A percentile compares a stretch with the other conserved stretches of the same genome.
Evolutionary conservation across 148 eudicot species (phyloP).

Genomic region (Suaeda aralocaspica): DNA sequence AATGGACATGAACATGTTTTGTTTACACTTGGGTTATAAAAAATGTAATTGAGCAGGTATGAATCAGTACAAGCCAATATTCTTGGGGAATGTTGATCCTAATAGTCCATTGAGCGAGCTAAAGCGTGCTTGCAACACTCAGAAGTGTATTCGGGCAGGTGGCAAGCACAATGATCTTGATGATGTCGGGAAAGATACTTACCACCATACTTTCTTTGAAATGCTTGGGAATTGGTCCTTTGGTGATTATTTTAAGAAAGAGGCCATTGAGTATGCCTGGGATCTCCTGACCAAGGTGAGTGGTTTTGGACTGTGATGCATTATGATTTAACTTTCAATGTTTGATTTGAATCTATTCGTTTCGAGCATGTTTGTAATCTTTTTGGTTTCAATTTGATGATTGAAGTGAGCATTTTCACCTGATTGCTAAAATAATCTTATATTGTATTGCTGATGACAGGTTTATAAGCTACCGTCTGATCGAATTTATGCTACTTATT

Average conservation of each 20-base stretch:
- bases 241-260: constrained; percentile 86
- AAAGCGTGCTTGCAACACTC: constrained; percentile 95
- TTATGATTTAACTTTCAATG: background rate
- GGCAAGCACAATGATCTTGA: constrained; percentile 98
- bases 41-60: constrained; percentile 59
- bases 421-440: too few relatives aligned
- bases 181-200: constrained; percentile 97
- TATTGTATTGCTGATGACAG: constrained; percentile 32
- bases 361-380: background rate
- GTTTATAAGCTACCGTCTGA: constrained; percentile 70
- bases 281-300: constrained; percentile 83
- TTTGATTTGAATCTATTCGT: background rate
- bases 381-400: background rate
- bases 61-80: constrained; percentile 97
- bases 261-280: constrained; percentile 94
- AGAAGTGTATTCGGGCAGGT: constrained; percentile 96
- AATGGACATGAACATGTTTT: background rate
- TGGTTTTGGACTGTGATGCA: background rate
- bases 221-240: constrained; percentile 99
- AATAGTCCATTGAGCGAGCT: constrained; percentile 67
- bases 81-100: constrained; percentile 86
- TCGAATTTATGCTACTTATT: constrained; percentile 87
- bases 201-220: constrained; percentile 96
- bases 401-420: background rate
- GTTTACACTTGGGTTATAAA: background rate